Evolutionary conservation across 2,329 filamentous ascomycete species (phyloP).

Genomic region (Penicillium occitanis): DNA sequence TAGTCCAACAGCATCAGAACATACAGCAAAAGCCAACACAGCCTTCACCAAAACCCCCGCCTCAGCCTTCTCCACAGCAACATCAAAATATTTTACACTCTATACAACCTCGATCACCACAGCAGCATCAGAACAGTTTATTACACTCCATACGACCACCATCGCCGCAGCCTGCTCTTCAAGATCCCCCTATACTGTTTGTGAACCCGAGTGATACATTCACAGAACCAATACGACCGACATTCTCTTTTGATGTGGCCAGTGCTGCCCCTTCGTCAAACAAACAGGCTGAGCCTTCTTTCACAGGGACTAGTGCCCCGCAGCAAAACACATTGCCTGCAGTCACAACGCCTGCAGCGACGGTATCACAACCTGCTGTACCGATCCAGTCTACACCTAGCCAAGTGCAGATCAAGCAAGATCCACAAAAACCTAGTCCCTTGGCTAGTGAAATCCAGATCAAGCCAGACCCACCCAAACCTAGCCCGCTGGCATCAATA

Average conservation of each 20-base stretch:
- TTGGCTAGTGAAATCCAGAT: slow-evolving; percentile 19
- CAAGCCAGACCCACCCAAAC: slow-evolving; percentile 4
- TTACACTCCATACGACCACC: slow-evolving; percentile 10
- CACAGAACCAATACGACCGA: slow-evolving; percentile 28
- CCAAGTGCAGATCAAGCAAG: slow-evolving; percentile 4
- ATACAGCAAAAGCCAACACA: background rate
- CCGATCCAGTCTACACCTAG: slow-evolving; percentile 26
- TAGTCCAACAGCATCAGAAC: background rate
- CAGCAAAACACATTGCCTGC: slow-evolving; percentile 33
- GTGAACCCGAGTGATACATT: slow-evolving; percentile 39
- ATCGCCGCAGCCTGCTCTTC: slow-evolving; percentile 26
- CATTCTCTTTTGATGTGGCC: slow-evolving; percentile 27
- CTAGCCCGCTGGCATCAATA: slow-evolving; percentile 20
- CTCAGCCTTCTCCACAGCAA: background rate
- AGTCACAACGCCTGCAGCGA: slow-evolving; percentile 26
- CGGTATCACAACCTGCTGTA: slow-evolving; percentile 25
- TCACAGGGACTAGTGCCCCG: slow-evolving; percentile 22
- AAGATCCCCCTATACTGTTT: slow-evolving; percentile 36
- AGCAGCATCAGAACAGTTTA: slow-evolving; percentile 18
- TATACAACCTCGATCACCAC: slow-evolving; percentile 23
- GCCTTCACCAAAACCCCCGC: background rate
- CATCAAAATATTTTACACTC: background rate
- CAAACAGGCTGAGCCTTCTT: slow-evolving; percentile 26
- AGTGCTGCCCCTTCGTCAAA: slow-evolving; percentile 31
- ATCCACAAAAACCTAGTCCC: slow-evolving; percentile 16